phyloP scores from a whole-genome alignment of 495 filamentous ascomycete species.

The Pyrenula aspistea region DNA sequence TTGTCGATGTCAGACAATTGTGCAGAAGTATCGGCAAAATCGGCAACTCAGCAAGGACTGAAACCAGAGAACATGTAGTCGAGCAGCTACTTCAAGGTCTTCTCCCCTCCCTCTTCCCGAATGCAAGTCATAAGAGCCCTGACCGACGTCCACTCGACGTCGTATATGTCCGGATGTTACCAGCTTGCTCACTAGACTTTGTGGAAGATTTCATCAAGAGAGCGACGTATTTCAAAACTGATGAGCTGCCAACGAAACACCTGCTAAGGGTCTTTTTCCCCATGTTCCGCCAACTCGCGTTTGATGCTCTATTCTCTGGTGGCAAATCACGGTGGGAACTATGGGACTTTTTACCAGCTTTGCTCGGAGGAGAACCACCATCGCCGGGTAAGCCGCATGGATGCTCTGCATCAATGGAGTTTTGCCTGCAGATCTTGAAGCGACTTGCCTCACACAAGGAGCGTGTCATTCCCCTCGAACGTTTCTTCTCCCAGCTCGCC shows the following conservation, averaged over 20 bases:
- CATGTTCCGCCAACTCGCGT: not conserved
- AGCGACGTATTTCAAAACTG: not conserved
- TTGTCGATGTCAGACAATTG: not conserved
- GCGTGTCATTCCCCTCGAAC: not conserved
- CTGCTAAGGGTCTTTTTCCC: not conserved
- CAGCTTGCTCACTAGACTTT: not conserved
- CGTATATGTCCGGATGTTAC: not conserved
- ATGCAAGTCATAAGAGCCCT: not conserved
- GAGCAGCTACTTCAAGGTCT: not conserved
- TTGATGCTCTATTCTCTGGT: not conserved
- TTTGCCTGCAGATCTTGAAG: not conserved
- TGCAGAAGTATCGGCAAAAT: not conserved
- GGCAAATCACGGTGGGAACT: not conserved
- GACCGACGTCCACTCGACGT: not conserved
- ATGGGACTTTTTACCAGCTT: not conserved
- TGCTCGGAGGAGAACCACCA: not conserved
- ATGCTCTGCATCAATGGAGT: not conserved
- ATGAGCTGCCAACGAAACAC: not conserved
- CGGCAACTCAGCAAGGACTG: not conserved
- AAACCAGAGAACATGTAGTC: not conserved
- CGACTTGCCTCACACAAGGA: not conserved
- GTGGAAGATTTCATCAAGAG: not conserved
- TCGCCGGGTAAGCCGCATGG: not conserved
- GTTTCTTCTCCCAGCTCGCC: not conserved
- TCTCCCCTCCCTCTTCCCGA: not conserved